These are phyloP conservation scores for Rhodosporidiobolus odoratus DNA, from an alignment of 768 basidiomycete genomes.

Conservation along the genomic window DNA sequence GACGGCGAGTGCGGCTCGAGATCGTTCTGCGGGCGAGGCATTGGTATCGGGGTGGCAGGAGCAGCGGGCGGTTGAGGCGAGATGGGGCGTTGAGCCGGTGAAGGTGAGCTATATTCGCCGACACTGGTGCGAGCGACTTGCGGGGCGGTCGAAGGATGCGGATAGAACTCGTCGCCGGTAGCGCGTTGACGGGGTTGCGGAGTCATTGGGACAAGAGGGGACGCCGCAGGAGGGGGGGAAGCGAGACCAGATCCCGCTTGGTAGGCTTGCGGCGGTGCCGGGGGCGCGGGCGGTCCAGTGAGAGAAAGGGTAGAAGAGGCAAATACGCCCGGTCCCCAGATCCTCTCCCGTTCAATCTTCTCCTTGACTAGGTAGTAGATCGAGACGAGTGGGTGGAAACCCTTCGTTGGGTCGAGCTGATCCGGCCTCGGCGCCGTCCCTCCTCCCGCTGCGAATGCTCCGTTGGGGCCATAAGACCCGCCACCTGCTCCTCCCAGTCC, in stretches of 20 bases:
- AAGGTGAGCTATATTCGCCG: neutral
- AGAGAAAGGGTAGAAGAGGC: conserved; percentile 74
- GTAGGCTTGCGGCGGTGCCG: conserved; percentile 38
- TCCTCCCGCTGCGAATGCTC: neutral
- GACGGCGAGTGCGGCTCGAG: conserved; percentile 20
- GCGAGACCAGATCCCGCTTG: conserved; percentile 20
- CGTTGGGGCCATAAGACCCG: conserved; percentile 1
- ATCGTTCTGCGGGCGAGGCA: neutral
- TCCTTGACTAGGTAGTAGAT: conserved; percentile 95
- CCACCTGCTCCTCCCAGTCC: neutral
- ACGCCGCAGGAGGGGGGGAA: conserved; percentile 14
- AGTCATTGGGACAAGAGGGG: conserved; percentile 28
- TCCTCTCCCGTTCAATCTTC: conserved; percentile 86
- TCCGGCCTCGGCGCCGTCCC: conserved; percentile 43
- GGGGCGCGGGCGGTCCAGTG: conserved; percentile 41
- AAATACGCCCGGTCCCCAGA: conserved; percentile 90
- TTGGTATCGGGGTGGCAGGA: neutral
- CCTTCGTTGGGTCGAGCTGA: conserved; percentile 71
- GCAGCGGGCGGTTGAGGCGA: neutral
- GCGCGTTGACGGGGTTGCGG: conserved; percentile 37
- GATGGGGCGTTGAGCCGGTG: neutral
- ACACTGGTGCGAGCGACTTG: neutral
- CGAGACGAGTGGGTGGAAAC: conserved; percentile 89
- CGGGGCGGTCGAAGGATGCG: conserved; percentile 16
- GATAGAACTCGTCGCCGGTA: conserved; percentile 28